Percentiles rank a stretch among this genome's conserved stretches.
These are phyloP conservation scores for Suhomyces wounanorum DNA, from an alignment of 1,139 yeast species.

Conservation along the genomic window DNA sequence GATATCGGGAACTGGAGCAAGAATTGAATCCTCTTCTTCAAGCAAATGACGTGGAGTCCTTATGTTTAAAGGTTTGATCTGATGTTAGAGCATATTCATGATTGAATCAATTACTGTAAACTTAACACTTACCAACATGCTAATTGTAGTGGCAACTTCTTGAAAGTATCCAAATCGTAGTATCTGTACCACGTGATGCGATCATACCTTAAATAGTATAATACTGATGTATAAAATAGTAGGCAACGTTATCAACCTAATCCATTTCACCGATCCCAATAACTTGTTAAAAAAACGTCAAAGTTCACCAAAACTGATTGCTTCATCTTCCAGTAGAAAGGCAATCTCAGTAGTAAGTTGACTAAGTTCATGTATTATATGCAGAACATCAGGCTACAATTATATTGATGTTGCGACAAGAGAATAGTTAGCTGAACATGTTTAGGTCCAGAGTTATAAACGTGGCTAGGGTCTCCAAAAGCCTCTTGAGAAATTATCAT, in stretches of 20 bases:
- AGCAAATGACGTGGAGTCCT: conserved; percentile 55
- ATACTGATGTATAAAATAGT: too few species aligned
- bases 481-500: conserved; percentile 26
- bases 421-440: neutral
- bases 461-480: conserved; percentile 2
- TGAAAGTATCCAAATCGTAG: neutral
- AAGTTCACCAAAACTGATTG: too few species aligned
- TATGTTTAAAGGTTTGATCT: conserved; percentile 58
- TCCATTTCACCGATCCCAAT: too few species aligned
- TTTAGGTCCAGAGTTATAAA: conserved; percentile 7
- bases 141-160: neutral
- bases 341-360: neutral
- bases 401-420: neutral
- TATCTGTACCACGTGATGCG: conserved; percentile 1
- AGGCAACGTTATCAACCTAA: too few species aligned
- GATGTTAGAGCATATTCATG: conserved; percentile 10
- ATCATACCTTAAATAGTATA: too few species aligned
- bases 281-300: too few species aligned
- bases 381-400: conserved; percentile 3
- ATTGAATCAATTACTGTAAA: neutral
- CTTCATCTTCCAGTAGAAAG: too few species aligned
- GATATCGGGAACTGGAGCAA: conserved; percentile 20
- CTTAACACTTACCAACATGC: conserved; percentile 9
- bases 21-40: conserved; percentile 42
- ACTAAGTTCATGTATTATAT: neutral